These are phyloP conservation scores for Talaromyces sp. DNA, from an alignment of 2,329 filamentous ascomycete species.

Conservation along the genomic window DNA sequence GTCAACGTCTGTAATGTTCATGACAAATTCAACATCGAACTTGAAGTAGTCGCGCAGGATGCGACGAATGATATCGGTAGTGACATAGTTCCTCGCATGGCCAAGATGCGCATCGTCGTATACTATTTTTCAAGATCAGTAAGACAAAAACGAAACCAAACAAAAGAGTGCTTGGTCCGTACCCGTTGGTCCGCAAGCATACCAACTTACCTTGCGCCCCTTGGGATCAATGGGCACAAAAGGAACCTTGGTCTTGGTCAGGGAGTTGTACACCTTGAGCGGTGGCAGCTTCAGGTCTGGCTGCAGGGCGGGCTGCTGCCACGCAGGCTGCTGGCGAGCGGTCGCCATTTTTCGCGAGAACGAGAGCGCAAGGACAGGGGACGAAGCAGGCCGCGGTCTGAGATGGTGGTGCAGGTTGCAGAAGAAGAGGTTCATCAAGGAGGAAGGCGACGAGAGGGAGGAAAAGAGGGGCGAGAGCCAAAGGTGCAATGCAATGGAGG, in stretches of 20 bases:
- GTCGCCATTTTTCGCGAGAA: slow-evolving; percentile 17
- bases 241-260: slow-evolving; percentile 66
- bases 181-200: slow-evolving; percentile 75
- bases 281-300: slow-evolving; percentile 40
- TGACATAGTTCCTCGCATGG: slow-evolving; percentile 86
- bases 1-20: slow-evolving; percentile 87
- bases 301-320: slow-evolving; percentile 33
- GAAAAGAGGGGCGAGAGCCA: background rate
- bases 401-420: background rate
- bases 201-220: slow-evolving; percentile 70
- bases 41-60: slow-evolving; percentile 78
- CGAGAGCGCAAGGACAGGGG: background rate
- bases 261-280: slow-evolving; percentile 72
- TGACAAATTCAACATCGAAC: slow-evolving; percentile 78
- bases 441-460: background rate
- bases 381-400: background rate
- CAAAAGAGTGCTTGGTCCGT: slow-evolving; percentile 22
- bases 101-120: slow-evolving; percentile 78
- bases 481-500: background rate
- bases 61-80: slow-evolving; percentile 79
- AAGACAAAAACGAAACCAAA: slow-evolving; percentile 21
- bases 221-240: slow-evolving; percentile 68
- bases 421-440: background rate
- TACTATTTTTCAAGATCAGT: background rate
- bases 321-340: slow-evolving; percentile 35